Evolutionary conservation across 2,329 filamentous ascomycete genomes (phyloP).

Genomic region (Xenoacremonium recifei): DNA sequence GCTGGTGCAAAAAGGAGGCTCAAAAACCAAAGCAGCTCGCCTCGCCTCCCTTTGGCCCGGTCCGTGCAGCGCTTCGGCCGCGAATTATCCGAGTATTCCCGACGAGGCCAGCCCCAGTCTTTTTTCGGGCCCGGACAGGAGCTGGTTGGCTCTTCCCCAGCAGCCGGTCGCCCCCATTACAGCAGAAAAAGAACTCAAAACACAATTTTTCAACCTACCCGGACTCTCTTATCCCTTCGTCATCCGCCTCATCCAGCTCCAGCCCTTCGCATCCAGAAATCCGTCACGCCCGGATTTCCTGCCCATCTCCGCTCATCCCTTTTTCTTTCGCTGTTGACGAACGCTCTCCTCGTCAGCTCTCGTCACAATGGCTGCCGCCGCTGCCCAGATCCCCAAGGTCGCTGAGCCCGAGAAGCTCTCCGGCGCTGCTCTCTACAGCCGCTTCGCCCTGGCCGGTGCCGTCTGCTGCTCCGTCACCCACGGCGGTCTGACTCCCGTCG

Average conservation of each 20-base stretch:
- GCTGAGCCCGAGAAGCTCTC: constrained; percentile 42
- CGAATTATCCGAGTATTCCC: constrained; percentile 32
- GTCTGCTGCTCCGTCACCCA: constrained; percentile 98
- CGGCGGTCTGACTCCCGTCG: constrained; percentile 93
- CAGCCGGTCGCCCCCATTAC: not conserved
- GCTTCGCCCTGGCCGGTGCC: constrained; percentile 95
- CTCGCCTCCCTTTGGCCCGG: constrained; percentile 23
- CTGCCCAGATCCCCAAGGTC: constrained; percentile 41
- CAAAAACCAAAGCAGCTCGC: too few relatives aligned
- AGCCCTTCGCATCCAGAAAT: constrained; percentile 12
- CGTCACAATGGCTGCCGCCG: constrained; percentile 45
- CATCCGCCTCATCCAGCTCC: constrained; percentile 5
- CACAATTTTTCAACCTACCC: constrained; percentile 17
- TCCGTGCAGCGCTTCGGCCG: constrained; percentile 27
- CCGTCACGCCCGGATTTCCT: constrained; percentile 11
- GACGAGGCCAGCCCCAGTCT: constrained; percentile 22
- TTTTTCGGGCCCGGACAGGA: too few relatives aligned
- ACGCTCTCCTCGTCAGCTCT: constrained; percentile 8
- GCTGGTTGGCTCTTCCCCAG: too few relatives aligned
- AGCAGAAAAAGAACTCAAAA: constrained; percentile 28
- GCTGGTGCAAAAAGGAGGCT: too few relatives aligned
- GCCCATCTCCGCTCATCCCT: constrained; percentile 34
- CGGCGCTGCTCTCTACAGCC: constrained; percentile 76
- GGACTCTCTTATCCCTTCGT: constrained; percentile 1
- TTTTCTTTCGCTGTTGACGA: constrained; percentile 11